A percentile compares a stretch with the other conserved stretches of the same genome.
These are phyloP conservation scores for Harrya chromipes DNA, from an alignment of 768 basidiomycete species.

Conservation along the genomic window DNA sequence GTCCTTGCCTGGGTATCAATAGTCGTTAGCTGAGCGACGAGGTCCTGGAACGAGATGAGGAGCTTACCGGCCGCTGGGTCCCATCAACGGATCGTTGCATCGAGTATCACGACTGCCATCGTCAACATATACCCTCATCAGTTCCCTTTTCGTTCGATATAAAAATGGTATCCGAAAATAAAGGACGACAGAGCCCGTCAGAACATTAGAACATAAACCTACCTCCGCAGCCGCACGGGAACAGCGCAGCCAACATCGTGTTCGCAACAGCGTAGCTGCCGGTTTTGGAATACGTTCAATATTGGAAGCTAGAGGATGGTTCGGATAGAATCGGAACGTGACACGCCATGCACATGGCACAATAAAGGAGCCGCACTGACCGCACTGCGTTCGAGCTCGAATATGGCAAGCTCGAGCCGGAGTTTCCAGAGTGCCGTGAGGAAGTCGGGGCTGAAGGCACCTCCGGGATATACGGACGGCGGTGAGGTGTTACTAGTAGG, in stretches of 20 bases:
- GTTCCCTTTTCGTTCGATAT: not conserved
- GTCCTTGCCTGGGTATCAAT: not conserved
- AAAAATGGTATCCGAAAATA: no score
- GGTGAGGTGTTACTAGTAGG: not conserved
- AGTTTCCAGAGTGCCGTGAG: constrained; percentile 17
- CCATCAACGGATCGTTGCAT: not conserved
- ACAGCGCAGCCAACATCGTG: not conserved
- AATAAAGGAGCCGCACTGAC: constrained; percentile 8
- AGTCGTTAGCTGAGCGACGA: no score
- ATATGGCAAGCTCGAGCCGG: constrained; percentile 19
- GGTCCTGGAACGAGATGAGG: no score
- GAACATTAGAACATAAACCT: not conserved
- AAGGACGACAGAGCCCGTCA: no score
- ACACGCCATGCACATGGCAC: no score
- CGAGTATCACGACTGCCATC: not conserved
- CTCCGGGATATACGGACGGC: not conserved
- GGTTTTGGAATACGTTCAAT: constrained; percentile 17
- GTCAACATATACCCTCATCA: not conserved
- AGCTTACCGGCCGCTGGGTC: not conserved
- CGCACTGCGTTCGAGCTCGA: constrained; percentile 20
- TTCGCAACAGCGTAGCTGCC: not conserved
- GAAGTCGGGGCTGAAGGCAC: constrained; percentile 5
- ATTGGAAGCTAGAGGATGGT: constrained; percentile 13
- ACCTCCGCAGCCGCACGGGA: constrained; percentile 5
- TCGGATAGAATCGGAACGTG: not conserved